Evolutionary conservation across 306 rosid genomes (phyloP).

Genomic region (Quercus rubra): DNA sequence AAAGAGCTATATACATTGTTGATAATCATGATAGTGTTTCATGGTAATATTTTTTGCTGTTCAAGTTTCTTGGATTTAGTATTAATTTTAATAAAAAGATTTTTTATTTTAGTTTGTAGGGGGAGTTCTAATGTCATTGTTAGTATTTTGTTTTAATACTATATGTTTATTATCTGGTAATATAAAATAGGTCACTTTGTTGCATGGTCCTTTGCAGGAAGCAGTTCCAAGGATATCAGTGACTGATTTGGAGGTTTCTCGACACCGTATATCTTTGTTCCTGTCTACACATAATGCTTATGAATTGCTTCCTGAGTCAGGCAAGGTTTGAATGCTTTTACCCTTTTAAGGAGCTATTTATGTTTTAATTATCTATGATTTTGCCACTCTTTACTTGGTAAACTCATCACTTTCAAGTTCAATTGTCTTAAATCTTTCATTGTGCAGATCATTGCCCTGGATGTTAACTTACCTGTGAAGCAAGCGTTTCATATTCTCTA

Average conservation of each 20-base stretch:
- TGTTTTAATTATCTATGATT: background rate
- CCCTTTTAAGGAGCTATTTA: slow-evolving; percentile 24
- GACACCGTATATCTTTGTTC: slow-evolving; percentile 62
- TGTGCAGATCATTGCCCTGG: slow-evolving; percentile 68
- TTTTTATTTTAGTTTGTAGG: too few relatives aligned
- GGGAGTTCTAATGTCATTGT: background rate
- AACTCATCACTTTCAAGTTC: background rate
- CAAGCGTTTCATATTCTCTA: slow-evolving; percentile 80
- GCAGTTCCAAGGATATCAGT: slow-evolving; percentile 46
- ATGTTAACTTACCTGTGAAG: slow-evolving; percentile 71
- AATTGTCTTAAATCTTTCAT: slow-evolving; percentile 22
- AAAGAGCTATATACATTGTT: background rate
- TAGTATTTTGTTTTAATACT: background rate
- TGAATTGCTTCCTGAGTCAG: slow-evolving; percentile 88
- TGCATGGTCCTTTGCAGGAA: slow-evolving; percentile 47
- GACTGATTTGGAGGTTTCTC: slow-evolving; percentile 63
- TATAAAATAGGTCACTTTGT: slow-evolving; percentile 22
- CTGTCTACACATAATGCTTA: slow-evolving; percentile 63
- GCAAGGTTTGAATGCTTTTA: slow-evolving; percentile 69
- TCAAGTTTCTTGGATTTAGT: background rate
- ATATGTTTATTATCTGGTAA: slow-evolving; percentile 8
- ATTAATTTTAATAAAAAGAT: background rate
- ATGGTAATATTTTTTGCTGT: background rate
- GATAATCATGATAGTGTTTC: background rate
- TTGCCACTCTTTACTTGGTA: slow-evolving; percentile 12